Evolutionary conservation across 2,329 filamentous ascomycete genomes (phyloP).

Genomic region (Cyanodermella asteris): DNA sequence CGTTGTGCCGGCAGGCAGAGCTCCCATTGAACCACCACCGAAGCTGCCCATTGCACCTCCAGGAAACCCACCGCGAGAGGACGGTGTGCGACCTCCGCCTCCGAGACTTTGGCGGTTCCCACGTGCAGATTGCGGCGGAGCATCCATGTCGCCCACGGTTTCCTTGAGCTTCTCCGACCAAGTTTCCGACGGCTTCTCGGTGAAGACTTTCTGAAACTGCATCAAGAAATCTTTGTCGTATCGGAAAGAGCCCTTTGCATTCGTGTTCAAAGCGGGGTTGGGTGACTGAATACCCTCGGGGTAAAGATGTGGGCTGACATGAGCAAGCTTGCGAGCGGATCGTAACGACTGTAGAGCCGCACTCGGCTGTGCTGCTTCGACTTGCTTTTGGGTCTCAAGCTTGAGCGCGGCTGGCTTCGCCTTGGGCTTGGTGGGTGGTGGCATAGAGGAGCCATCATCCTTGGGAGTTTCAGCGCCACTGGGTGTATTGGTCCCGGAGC

Average conservation of each 20-base stretch:
- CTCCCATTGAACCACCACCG: constrained; percentile 19
- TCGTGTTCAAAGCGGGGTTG: constrained; percentile 69
- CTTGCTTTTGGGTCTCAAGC: constrained; percentile 61
- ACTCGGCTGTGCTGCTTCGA: constrained; percentile 82
- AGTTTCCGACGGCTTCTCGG: constrained; percentile 83
- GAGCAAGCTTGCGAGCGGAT: constrained; percentile 67
- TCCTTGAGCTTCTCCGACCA: constrained; percentile 80
- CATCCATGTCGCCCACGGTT: constrained; percentile 53
- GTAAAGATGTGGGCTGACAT: constrained; percentile 55
- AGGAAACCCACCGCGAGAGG: constrained; percentile 28
- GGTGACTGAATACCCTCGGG: constrained; percentile 68
- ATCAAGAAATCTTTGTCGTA: constrained; percentile 91
- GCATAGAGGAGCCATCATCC: constrained; percentile 27
- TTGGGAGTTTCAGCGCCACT: constrained; percentile 24
- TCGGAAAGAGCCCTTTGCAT: constrained; percentile 64
- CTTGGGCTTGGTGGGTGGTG: constrained; percentile 37
- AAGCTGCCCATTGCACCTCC: constrained; percentile 57
- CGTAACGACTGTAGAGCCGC: constrained; percentile 84
- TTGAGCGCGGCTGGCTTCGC: constrained; percentile 74
- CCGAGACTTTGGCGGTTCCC: constrained; percentile 8
- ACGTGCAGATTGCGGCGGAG: constrained; percentile 25
- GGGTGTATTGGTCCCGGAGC: constrained; percentile 16
- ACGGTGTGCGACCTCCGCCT: constrained; percentile 24
- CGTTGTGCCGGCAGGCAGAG: constrained; percentile 51
- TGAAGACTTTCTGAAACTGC: constrained; percentile 90